Percentiles rank a stretch among this genome's conserved stretches.
phyloP scores from a whole-genome alignment of 2,329 filamentous ascomycete genomes.

The Hawksworthiomyces lignivorus region DNA sequence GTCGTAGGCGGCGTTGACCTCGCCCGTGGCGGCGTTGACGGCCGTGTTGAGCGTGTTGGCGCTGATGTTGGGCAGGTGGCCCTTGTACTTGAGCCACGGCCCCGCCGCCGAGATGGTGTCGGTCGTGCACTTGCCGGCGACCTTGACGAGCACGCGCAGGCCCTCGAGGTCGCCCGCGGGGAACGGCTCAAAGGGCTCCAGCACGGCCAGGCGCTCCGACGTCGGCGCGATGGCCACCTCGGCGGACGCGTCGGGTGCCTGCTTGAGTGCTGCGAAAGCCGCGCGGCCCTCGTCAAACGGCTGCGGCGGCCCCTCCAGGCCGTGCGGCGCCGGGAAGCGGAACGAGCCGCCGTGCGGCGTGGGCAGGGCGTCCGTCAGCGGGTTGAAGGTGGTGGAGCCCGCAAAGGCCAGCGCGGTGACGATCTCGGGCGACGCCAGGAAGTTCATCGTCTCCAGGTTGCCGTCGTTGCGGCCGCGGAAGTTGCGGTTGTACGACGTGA shows the following conservation, averaged over 20 bases:
- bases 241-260: slow-evolving; percentile 61
- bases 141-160: slow-evolving; percentile 87
- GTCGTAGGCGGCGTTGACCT: slow-evolving; percentile 90
- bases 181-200: slow-evolving; percentile 86
- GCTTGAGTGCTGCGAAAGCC: slow-evolving; percentile 64
- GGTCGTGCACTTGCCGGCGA: slow-evolving; percentile 95
- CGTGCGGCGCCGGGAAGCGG: slow-evolving; percentile 73
- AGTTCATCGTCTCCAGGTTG: slow-evolving; percentile 97
- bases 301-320: slow-evolving; percentile 52
- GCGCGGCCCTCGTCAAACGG: slow-evolving; percentile 74
- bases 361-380: slow-evolving; percentile 75
- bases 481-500: slow-evolving; percentile 97
- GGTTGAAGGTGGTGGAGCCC: slow-evolving; percentile 91
- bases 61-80: slow-evolving; percentile 94
- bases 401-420: slow-evolving; percentile 95
- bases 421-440: slow-evolving; percentile 91
- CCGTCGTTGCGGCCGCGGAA: slow-evolving; percentile 96
- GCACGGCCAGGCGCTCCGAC: slow-evolving; percentile 82
- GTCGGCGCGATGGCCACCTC: slow-evolving; percentile 73
- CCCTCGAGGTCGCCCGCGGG: slow-evolving; percentile 65
- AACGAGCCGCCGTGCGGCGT: slow-evolving; percentile 77
- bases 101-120: slow-evolving; percentile 97
- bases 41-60: slow-evolving; percentile 97
- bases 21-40: slow-evolving; percentile 82
- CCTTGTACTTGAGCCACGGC: slow-evolving; percentile 99